Percentiles rank a stretch among this genome's conserved stretches.
phyloP scores from a whole-genome alignment of 371 early-diverging fungal species.

The Mucor circinelloides region DNA sequence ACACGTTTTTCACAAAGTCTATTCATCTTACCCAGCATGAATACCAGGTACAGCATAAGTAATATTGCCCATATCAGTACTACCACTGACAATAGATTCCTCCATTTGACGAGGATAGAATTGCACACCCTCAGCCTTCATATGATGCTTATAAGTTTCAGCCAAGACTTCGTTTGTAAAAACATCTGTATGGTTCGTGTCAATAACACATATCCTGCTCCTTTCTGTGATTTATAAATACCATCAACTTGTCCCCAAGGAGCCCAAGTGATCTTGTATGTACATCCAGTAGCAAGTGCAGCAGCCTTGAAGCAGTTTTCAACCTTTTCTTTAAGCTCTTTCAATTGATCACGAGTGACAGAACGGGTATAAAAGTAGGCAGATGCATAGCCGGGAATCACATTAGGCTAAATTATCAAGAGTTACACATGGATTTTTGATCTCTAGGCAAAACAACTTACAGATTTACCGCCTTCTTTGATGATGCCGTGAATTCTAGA shows the following conservation, averaged over 20 bases:
- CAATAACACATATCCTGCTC: background rate
- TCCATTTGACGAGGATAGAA: slow-evolving; percentile 42
- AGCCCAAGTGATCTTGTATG: slow-evolving; percentile 54
- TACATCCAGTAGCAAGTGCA: slow-evolving; percentile 70
- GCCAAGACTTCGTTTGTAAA: slow-evolving; percentile 62
- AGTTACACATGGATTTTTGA: background rate
- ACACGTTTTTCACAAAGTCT: slow-evolving; percentile 4
- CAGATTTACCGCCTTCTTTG: slow-evolving; percentile 64
- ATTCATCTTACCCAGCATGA: slow-evolving; percentile 18
- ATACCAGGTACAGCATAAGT: slow-evolving; percentile 39
- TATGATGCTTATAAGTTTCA: slow-evolving; percentile 54
- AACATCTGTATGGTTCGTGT: slow-evolving; percentile 33
- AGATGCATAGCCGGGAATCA: slow-evolving; percentile 64
- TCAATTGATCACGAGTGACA: slow-evolving; percentile 45
- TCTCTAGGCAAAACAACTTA: slow-evolving; percentile 41
- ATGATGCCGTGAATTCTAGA: slow-evolving; percentile 75
- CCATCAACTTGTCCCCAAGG: slow-evolving; percentile 36
- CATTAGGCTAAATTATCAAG: slow-evolving; percentile 27
- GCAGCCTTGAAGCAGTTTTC: slow-evolving; percentile 65
- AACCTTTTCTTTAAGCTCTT: slow-evolving; percentile 49
- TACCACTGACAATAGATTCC: slow-evolving; percentile 43
- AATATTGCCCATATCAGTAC: slow-evolving; percentile 80
- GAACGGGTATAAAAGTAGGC: slow-evolving; percentile 63
- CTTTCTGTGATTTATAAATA: slow-evolving; percentile 8
- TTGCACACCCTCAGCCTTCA: slow-evolving; percentile 45